Evolutionary conservation across 139 green algal species (phyloP), one percentile per base, ranked within the genome.

Genomic region (Choricystis sp.): DNA sequence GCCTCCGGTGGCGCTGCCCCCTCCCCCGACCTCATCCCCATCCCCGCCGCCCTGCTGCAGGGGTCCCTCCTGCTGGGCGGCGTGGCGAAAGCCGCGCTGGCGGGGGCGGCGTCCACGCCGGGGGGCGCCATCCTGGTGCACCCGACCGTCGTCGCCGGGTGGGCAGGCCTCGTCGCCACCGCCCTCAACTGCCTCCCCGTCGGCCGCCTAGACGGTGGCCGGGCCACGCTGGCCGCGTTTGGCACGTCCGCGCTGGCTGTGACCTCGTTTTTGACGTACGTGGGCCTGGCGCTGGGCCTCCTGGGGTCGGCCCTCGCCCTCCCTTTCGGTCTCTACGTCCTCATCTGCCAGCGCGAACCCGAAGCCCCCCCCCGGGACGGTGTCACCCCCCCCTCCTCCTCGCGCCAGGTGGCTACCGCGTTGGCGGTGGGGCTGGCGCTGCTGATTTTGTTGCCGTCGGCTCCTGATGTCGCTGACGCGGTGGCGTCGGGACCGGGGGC

Each of bases 141-240:
- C 69, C 81, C 81, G 2, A 57, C 79, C n/a, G 59, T 85, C 14
- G 77, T 89, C 30, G 86, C 74, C 1, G 88, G 88, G 59, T 95
- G 88, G 88, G 87, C 76, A 67, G 87, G 87, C 49, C 72, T 94
- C 22, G 78, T 93, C 19, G 81, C 77, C 21, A 88, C 77, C 4
- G 76, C 84, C 2, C 79, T 95, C 65, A 95, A 95, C 74, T 57
- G 79, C 64, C 77, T 96, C 62, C 87, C 87, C 1, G 85, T 93
- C 25, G 87, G 87, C 59, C 74, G 66, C 22, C 61, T 94, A 25
- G 87, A 94, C 67, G 87, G 87, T 20, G 87, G 87, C 14, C 72
- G 87, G 49, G 83, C 81, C 58, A 74, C 87, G 56, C 77, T 81
- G 77, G 66, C 78, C 22, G 70, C 79, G 23, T 86, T 69, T 66